Percentiles rank a stretch among this genome's conserved stretches.
These are phyloP conservation scores for Phylloporus arenicola DNA, from an alignment of 768 basidiomycete genomes.

Conservation along the genomic window DNA sequence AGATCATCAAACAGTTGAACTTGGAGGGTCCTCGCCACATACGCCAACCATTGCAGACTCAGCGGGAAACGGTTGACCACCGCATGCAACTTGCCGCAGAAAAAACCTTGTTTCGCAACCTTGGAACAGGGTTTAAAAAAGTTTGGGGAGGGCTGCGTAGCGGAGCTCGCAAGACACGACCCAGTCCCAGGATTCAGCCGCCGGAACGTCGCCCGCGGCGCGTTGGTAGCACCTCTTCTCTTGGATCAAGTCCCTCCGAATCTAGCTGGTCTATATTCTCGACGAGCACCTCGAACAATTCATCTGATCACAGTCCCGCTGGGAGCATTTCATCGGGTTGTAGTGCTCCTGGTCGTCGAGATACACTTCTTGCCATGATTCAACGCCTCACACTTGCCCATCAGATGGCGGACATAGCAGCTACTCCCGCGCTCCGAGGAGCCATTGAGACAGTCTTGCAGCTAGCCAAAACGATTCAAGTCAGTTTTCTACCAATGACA, in stretches of 20 bases:
- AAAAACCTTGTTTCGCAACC: conserved; percentile 10
- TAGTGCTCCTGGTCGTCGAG: not conserved
- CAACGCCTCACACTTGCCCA: conserved; percentile 2
- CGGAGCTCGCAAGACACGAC: not conserved
- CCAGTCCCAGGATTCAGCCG: not conserved
- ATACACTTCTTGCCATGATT: conserved; percentile 1
- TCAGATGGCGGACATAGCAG: conserved; percentile 4
- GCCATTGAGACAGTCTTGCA: conserved; percentile 7
- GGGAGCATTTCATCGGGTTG: conserved; percentile 3
- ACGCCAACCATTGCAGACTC: conserved; percentile 9
- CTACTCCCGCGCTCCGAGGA: conserved; percentile 4
- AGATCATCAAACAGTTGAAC: conserved; percentile 5
- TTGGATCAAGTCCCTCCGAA: not conserved
- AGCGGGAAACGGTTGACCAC: conserved; percentile 16
- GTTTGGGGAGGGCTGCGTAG: conserved; percentile 3
- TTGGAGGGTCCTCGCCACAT: not conserved
- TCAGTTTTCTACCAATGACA: not conserved
- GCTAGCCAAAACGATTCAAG: conserved; percentile 7
- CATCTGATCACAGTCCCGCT: conserved; percentile 1
- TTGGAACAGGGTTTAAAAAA: conserved; percentile 6
- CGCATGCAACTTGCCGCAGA: conserved; percentile 5
- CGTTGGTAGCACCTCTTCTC: not conserved
- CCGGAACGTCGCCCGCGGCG: too few species aligned
- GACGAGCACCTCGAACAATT: not conserved
- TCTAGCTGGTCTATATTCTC: not conserved